These are phyloP conservation scores for Phytophthora aleatoria DNA, from an alignment of 352 stramenopile genomes.

Conservation along the genomic window DNA sequence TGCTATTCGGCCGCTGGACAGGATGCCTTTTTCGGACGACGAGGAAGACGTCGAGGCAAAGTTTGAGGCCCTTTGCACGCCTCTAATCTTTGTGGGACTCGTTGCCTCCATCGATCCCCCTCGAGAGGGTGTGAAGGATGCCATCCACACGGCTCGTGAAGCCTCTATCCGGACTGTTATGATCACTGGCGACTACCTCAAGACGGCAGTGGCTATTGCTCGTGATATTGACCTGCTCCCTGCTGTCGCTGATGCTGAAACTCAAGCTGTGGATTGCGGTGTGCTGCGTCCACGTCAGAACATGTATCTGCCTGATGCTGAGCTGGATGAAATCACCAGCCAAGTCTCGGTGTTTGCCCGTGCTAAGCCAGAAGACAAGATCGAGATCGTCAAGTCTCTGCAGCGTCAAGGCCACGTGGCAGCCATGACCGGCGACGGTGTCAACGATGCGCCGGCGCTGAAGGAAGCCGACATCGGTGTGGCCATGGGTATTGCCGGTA, in stretches of 20 bases:
- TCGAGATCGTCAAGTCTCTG: constrained; percentile 94
- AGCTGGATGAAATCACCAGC: constrained; percentile 88
- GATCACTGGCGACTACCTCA: constrained; percentile 95
- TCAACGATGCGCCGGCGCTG: constrained; percentile 97
- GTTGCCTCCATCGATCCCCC: constrained; percentile 91
- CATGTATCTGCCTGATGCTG: constrained; percentile 53
- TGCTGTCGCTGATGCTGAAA: constrained; percentile 42
- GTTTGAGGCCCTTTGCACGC: constrained; percentile 63
- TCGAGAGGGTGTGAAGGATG: constrained; percentile 57
- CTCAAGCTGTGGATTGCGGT: constrained; percentile 73
- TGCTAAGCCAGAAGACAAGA: constrained; percentile 95
- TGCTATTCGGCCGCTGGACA: constrained; percentile 69
- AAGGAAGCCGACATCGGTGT: constrained; percentile 96
- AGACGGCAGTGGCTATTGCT: constrained; percentile 94
- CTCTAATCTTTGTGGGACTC: constrained; percentile 92
- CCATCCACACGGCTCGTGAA: constrained; percentile 58
- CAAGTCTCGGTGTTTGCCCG: constrained; percentile 92
- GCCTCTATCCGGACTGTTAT: constrained; percentile 84
- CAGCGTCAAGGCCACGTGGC: constrained; percentile 86
- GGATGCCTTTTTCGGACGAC: constrained; percentile 46
- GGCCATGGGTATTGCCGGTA: constrained; percentile 97
- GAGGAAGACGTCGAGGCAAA: constrained; percentile 64
- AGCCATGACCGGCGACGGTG: constrained; percentile 98
- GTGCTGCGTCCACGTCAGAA: constrained; percentile 52
- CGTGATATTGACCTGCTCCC: constrained; percentile 90